Evolutionary conservation across 2,329 filamentous ascomycete genomes (phyloP).

Genomic region (Talaromyces sp.): DNA sequence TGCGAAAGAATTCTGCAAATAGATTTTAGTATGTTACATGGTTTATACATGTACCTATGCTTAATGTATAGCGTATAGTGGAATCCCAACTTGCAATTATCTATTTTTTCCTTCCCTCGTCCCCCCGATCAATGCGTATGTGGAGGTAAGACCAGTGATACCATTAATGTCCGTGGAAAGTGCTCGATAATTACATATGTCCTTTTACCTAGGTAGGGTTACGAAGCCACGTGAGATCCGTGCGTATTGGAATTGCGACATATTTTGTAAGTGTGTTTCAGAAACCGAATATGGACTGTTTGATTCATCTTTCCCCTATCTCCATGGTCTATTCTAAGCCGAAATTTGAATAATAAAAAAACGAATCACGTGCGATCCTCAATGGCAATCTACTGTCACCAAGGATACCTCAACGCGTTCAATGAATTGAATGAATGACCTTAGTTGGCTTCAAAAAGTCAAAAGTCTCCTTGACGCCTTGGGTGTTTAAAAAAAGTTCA

Average conservation of each 20-base stretch:
- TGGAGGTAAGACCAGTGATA: not conserved
- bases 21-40: not conserved
- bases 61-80: not conserved
- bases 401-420: not conserved
- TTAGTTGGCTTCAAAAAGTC: not conserved
- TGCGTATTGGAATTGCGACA: not conserved
- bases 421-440: not conserved
- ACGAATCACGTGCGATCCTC: not conserved
- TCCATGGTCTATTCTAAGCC: not conserved
- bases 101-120: not conserved
- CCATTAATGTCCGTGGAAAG: not conserved
- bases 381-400: not conserved
- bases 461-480: not conserved
- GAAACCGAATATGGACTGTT: not conserved
- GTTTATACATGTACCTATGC: not conserved
- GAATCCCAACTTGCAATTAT: not conserved
- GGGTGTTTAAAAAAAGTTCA: not conserved
- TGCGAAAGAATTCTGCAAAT: not conserved
- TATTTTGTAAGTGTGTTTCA: not conserved
- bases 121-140: not conserved
- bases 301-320: not conserved
- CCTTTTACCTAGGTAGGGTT: not conserved
- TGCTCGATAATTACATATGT: not conserved
- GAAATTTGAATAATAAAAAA: not conserved
- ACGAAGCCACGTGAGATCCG: not conserved